Conservation (phyloP, 2,329 filamentous ascomycete genomes). For the Ceratocystis papillata region DNA sequence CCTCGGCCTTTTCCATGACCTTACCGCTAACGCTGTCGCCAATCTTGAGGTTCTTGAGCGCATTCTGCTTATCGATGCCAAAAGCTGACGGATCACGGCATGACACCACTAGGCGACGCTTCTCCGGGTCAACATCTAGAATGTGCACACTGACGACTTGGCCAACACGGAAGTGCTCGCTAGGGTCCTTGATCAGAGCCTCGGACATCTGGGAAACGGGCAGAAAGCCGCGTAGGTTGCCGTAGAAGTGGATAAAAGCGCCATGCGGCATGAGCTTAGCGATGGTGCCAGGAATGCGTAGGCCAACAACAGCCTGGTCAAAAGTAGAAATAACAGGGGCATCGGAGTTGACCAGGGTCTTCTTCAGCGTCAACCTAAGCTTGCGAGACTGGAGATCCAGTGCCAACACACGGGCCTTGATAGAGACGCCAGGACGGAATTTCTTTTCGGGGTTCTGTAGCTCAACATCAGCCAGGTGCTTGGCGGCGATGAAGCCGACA, state of each 20-base stretch:
- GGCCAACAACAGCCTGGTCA: constrained; percentile 59
- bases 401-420: constrained; percentile 78
- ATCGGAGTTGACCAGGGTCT: constrained; percentile 85
- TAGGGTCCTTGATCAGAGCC: constrained; percentile 80
- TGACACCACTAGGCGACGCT: constrained; percentile 67
- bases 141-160: constrained; percentile 88
- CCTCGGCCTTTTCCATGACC: constrained; percentile 69
- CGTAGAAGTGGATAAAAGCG: constrained; percentile 88
- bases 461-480: constrained; percentile 77
- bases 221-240: constrained; percentile 69
- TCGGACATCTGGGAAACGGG: constrained; percentile 97
- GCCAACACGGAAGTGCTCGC: constrained; percentile 76
- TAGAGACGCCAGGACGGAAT: constrained; percentile 73
- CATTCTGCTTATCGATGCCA: constrained; percentile 62
- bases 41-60: constrained; percentile 60
- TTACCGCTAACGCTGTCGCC: constrained; percentile 68
- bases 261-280: constrained; percentile 68
- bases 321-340: constrained; percentile 67
- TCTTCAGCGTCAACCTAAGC: constrained; percentile 84
- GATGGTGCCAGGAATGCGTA: constrained; percentile 76
- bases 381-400: constrained; percentile 64
- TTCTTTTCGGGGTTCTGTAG: constrained; percentile 93
- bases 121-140: constrained; percentile 63
- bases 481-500: constrained; percentile 74
- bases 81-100: constrained; percentile 82